Conservation (phyloP, 2,329 filamentous ascomycete genomes). For the Alternaria tenuissima region DNA sequence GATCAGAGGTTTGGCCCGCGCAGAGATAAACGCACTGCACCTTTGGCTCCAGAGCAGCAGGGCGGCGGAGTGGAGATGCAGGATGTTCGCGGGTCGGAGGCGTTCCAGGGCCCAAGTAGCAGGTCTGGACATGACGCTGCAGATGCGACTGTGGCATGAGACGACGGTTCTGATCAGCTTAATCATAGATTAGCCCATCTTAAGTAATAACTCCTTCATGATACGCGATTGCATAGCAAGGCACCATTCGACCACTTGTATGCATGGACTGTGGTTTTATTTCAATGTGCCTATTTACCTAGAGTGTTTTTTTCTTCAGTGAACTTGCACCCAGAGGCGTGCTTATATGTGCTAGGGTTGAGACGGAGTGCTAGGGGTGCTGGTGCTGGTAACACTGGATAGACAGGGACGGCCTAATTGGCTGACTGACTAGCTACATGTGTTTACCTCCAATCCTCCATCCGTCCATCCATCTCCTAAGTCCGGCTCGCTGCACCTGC, state of each 20-base stretch:
- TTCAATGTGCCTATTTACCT: not conserved
- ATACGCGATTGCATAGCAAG: conserved; percentile 4
- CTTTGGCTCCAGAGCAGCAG: conserved; percentile 61
- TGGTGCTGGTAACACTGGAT: conserved; percentile 44
- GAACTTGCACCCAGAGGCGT: not conserved
- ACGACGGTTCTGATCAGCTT: conserved; percentile 3
- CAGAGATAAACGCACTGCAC: conserved; percentile 61
- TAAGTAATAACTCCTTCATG: conserved; percentile 7
- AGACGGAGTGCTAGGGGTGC: conserved; percentile 41
- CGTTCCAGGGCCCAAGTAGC: conserved; percentile 47
- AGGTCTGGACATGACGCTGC: conserved; percentile 27
- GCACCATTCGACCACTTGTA: not conserved
- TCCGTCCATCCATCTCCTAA: conserved; percentile 34
- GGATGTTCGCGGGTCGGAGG: conserved; percentile 41
- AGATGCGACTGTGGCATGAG: conserved; percentile 22
- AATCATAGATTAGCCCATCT: conserved; percentile 8
- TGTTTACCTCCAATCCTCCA: conserved; percentile 47
- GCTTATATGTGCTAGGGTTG: not conserved
- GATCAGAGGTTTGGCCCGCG: conserved; percentile 81
- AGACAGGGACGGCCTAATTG: conserved; percentile 48
- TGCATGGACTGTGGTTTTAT: not conserved
- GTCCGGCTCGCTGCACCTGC: conserved; percentile 24
- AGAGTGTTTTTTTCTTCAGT: not conserved
- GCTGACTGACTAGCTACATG: conserved; percentile 46
- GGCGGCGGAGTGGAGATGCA: conserved; percentile 76